These are phyloP conservation scores for Dentipellis fragilis DNA, from an alignment of 768 basidiomycete species.

Conservation along the genomic window DNA sequence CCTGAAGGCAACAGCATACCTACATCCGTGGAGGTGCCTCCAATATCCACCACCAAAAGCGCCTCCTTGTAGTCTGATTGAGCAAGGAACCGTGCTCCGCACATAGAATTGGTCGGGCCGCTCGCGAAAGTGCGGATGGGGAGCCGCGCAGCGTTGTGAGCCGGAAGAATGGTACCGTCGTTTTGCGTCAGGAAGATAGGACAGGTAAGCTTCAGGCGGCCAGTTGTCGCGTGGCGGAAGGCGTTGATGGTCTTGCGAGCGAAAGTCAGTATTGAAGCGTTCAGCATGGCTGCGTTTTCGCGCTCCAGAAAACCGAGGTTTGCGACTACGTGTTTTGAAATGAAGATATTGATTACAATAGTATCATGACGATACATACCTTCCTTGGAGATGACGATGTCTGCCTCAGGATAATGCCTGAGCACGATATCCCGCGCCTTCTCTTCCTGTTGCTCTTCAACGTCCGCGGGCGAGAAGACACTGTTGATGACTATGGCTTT, in stretches of 20 bases:
- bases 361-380: background rate
- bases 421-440: conserved; percentile 31
- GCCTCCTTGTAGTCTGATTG: conserved; percentile 15
- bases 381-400: background rate
- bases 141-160: conserved; percentile 38
- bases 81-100: conserved; percentile 23
- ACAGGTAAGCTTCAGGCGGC: conserved; percentile 19
- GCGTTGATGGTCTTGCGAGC: conserved; percentile 45
- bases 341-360: background rate
- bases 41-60: conserved; percentile 51
- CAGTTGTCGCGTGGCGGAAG: conserved; percentile 39
- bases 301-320: conserved; percentile 52
- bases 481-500: conserved; percentile 33
- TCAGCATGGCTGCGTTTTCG: conserved; percentile 61
- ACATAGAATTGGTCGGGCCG: conserved; percentile 10
- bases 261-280: conserved; percentile 52
- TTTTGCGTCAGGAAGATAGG: conserved; percentile 51
- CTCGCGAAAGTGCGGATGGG: conserved; percentile 49
- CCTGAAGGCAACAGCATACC: conserved; percentile 51
- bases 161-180: conserved; percentile 44
- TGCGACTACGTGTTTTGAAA: conserved; percentile 30
- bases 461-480: conserved; percentile 40
- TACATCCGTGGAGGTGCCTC: conserved; percentile 58
- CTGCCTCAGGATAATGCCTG: background rate
- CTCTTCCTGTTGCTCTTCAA: conserved; percentile 35